Percentiles rank a stretch among this genome's conserved stretches.
Conservation (phyloP, 352 stramenopile species). For the Elongisporangium undulatum region DNA sequence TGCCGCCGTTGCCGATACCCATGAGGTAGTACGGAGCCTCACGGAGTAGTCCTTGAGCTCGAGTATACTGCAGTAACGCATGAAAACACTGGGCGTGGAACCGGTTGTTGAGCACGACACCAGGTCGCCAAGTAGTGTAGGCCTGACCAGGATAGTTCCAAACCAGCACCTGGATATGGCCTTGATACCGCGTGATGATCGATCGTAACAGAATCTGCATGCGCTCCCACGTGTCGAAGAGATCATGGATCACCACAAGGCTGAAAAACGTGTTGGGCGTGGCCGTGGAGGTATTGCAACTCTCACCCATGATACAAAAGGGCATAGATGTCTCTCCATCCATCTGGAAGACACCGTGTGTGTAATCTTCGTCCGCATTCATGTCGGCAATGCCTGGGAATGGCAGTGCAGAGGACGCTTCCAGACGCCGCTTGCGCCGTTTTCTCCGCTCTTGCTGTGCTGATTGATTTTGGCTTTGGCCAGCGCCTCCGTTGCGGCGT, state of each 20-base stretch:
- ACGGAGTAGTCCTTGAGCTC: conserved; percentile 33
- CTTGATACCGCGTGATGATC: conserved; percentile 85
- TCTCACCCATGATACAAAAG: conserved; percentile 83
- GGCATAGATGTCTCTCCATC: conserved; percentile 92
- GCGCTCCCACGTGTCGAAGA: conserved; percentile 94
- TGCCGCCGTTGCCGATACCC: conserved; percentile 90
- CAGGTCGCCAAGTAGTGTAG: conserved; percentile 90
- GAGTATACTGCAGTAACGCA: conserved; percentile 70
- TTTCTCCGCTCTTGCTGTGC: conserved; percentile 32
- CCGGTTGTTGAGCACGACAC: conserved; percentile 90
- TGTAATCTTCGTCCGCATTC: conserved; percentile 44
- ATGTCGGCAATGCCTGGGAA: conserved; percentile 45
- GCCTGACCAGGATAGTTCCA: conserved; percentile 97
- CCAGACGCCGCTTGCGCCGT: conserved; percentile 25
- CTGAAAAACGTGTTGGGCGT: conserved; percentile 85
- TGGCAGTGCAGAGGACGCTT: conserved; percentile 31
- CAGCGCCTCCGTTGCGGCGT: conserved; percentile 32
- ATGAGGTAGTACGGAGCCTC: conserved; percentile 91
- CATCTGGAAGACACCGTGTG: conserved; percentile 79
- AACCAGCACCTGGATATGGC: conserved; percentile 83
- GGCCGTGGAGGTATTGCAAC: conserved; percentile 6
- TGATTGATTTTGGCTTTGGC: conserved; percentile 40
- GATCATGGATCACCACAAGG: conserved; percentile 93
- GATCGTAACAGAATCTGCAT: conserved; percentile 93
- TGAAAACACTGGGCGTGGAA: conserved; percentile 87